Evolutionary conservation across 2,329 filamentous ascomycete genomes (phyloP).

Genomic region (Penicillium frequentans): DNA sequence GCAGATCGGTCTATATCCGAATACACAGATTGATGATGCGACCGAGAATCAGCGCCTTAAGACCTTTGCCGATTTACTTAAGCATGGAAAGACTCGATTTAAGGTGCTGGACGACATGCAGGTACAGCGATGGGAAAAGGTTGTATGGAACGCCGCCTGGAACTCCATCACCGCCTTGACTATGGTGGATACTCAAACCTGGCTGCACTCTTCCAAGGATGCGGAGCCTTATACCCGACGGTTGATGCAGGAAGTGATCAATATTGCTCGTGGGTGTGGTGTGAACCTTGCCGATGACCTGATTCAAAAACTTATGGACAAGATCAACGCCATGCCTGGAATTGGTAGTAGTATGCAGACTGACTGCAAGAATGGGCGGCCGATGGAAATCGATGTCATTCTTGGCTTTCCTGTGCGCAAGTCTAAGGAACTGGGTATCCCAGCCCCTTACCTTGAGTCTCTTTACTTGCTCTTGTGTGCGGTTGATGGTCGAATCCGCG

Average conservation of each 20-base stretch:
- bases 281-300: slow-evolving; percentile 40
- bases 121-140: slow-evolving; percentile 42
- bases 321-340: slow-evolving; percentile 40
- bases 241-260: slow-evolving; percentile 47
- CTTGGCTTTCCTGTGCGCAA: slow-evolving; percentile 44
- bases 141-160: slow-evolving; percentile 46
- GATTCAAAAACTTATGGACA: slow-evolving; percentile 39
- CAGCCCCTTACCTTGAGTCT: slow-evolving; percentile 42
- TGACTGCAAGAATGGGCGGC: slow-evolving; percentile 42
- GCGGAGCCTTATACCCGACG: slow-evolving; percentile 39
- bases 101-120: slow-evolving; percentile 38
- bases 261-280: slow-evolving; percentile 39
- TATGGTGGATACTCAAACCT: slow-evolving; percentile 42
- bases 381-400: slow-evolving; percentile 51
- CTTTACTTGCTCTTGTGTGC: slow-evolving; percentile 36
- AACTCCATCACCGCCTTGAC: slow-evolving; percentile 46
- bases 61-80: slow-evolving; percentile 44
- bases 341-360: slow-evolving; percentile 50
- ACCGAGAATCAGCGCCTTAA: slow-evolving; percentile 43
- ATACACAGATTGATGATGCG: slow-evolving; percentile 24
- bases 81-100: slow-evolving; percentile 42
- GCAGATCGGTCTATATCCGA: slow-evolving; percentile 56
- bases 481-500: slow-evolving; percentile 23
- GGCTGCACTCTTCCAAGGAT: slow-evolving; percentile 42
- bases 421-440: slow-evolving; percentile 40